phyloP scores from a whole-genome alignment of 2,329 filamentous ascomycete species.

The Sporothrix mexicana region DNA sequence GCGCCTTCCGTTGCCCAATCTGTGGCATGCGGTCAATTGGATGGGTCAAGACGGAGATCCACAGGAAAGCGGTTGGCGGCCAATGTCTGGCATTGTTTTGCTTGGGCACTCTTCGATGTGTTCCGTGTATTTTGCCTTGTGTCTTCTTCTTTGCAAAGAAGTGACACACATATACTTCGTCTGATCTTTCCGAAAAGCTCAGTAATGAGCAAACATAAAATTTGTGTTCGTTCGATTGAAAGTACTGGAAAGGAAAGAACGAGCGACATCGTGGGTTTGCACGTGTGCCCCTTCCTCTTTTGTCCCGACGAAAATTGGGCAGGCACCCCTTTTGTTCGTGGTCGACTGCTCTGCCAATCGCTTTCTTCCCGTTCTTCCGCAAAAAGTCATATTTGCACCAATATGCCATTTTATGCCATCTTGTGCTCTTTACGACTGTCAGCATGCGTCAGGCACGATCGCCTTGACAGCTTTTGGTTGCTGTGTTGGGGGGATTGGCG shows the following conservation, averaged over 20 bases:
- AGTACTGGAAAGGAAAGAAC: not conserved
- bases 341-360: slow-evolving; percentile 10
- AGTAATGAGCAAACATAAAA: not conserved
- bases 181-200: not conserved
- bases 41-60: not conserved
- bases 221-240: not conserved
- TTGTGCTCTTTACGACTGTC: too few species aligned
- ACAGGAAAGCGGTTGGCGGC: not conserved
- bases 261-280: not conserved
- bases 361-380: not conserved
- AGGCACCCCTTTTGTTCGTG: not conserved
- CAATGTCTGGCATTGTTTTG: not conserved
- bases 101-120: not conserved
- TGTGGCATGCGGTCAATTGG: not conserved
- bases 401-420: too few species aligned
- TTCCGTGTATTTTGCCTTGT: not conserved
- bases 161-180: not conserved
- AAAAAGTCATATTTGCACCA: not conserved
- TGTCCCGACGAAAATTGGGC: slow-evolving; percentile 17
- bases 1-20: slow-evolving; percentile 1
- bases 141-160: not conserved
- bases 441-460: slow-evolving; percentile 15
- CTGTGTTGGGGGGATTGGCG: not conserved
- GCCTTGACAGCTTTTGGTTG: not conserved
- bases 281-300: slow-evolving; percentile 10